Evolutionary conservation across 2,329 filamentous ascomycete genomes (phyloP).

Genomic region (Colletotrichum plurivorum): DNA sequence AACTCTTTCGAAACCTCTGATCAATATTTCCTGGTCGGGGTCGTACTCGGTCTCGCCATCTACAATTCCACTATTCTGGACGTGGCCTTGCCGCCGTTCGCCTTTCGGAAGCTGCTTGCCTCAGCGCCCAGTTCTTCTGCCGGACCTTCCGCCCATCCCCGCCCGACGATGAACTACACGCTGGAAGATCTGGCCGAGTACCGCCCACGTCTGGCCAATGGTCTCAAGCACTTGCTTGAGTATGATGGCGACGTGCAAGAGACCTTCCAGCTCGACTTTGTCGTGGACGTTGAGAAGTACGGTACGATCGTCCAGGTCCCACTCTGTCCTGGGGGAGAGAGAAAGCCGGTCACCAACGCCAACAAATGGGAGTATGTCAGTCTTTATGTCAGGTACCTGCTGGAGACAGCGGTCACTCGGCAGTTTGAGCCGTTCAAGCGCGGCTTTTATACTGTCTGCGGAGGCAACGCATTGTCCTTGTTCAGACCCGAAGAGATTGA

Average conservation of each 20-base stretch:
- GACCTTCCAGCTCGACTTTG: conserved; percentile 87
- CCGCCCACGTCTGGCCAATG: conserved; percentile 80
- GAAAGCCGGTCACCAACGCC: conserved; percentile 82
- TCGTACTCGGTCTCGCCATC: conserved; percentile 89
- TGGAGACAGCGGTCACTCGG: conserved; percentile 82
- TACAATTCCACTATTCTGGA: conserved; percentile 96
- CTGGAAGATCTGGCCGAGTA: conserved; percentile 88
- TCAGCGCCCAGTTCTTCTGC: conserved; percentile 76
- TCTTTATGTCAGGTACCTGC: conserved; percentile 83
- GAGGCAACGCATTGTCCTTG: conserved; percentile 87
- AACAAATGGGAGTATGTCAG: conserved; percentile 92
- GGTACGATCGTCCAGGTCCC: conserved; percentile 77
- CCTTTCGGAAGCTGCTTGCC: conserved; percentile 88
- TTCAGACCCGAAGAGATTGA: conserved; percentile 95
- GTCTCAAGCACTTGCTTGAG: conserved; percentile 82
- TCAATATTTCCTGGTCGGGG: conserved; percentile 91
- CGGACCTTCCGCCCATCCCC: conserved; percentile 68
- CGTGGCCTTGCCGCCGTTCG: conserved; percentile 88
- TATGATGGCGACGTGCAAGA: conserved; percentile 87
- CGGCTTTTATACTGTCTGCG: conserved; percentile 93
- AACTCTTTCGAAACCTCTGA: conserved; percentile 91
- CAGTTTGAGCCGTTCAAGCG: conserved; percentile 96
- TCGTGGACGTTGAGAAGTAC: conserved; percentile 82
- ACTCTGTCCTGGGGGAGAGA: conserved; percentile 81
- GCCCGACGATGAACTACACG: conserved; percentile 78